phyloP scores from a whole-genome alignment of 2,329 filamentous ascomycete genomes.

The Dactylellina haptotyla region DNA sequence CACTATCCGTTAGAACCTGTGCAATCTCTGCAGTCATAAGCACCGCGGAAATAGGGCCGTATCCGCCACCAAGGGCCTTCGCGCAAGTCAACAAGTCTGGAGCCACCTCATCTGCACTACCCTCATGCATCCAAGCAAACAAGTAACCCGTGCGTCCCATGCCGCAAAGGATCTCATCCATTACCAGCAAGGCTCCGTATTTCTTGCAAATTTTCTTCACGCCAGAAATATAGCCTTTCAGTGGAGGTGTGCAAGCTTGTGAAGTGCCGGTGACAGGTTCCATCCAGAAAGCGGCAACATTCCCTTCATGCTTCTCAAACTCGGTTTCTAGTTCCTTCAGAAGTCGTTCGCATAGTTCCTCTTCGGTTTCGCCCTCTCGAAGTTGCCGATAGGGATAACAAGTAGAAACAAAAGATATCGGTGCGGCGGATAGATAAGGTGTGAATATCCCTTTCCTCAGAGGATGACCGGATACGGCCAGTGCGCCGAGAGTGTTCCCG shows the following conservation, averaged over 20 bases:
- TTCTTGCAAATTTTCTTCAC: slow-evolving; percentile 75
- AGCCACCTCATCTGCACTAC: slow-evolving; percentile 60
- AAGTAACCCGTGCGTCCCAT: slow-evolving; percentile 70
- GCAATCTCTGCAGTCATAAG: slow-evolving; percentile 68
- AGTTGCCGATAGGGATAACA: slow-evolving; percentile 74
- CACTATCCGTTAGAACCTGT: slow-evolving; percentile 62
- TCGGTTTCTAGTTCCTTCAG: slow-evolving; percentile 74
- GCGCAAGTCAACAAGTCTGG: slow-evolving; percentile 75
- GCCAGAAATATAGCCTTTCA: slow-evolving; percentile 75
- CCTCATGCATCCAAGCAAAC: slow-evolving; percentile 72
- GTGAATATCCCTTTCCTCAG: slow-evolving; percentile 71
- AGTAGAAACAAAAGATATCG: slow-evolving; percentile 71
- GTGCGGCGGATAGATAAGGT: slow-evolving; percentile 66
- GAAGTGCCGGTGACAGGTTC: slow-evolving; percentile 59
- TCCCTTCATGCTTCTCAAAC: slow-evolving; percentile 78
- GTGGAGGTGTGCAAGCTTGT: slow-evolving; percentile 74
- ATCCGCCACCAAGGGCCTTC: slow-evolving; percentile 74
- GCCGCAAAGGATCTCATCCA: slow-evolving; percentile 82
- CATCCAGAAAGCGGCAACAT: slow-evolving; percentile 60
- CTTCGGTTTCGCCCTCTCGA: slow-evolving; percentile 66
- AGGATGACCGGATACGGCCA: slow-evolving; percentile 72
- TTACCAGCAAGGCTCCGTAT: slow-evolving; percentile 77
- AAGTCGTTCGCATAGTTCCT: slow-evolving; percentile 70
- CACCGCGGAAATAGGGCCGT: slow-evolving; percentile 70
- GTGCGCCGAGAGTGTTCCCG: slow-evolving; percentile 74